phyloP scores from a whole-genome alignment of 768 basidiomycete species.

The Mrakia hoshinonis region DNA sequence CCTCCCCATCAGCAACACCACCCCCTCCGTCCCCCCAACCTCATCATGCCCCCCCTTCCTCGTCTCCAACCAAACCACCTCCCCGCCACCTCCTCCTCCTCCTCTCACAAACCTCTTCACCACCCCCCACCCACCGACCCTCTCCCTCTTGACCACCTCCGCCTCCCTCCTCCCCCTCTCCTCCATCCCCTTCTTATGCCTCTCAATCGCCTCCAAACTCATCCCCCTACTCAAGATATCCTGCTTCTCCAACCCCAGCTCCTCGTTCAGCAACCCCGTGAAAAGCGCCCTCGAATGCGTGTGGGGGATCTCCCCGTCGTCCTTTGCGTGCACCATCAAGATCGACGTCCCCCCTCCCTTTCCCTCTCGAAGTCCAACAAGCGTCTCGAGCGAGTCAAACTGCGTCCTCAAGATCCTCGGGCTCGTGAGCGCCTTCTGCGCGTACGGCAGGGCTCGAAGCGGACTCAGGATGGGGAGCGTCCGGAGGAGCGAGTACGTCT shows the following conservation, averaged over 20 bases:
- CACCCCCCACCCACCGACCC: conserved; percentile 19
- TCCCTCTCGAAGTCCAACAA: not conserved
- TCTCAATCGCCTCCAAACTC: conserved; percentile 13
- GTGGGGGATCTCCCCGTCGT: conserved; percentile 27
- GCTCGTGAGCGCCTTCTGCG: conserved; percentile 13
- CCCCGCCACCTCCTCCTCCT: not conserved
- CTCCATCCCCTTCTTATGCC: not conserved
- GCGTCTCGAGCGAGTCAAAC: conserved; percentile 19
- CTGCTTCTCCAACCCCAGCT: not conserved
- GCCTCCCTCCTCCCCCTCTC: not conserved
- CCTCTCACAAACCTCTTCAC: conserved; percentile 10
- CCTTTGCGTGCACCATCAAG: conserved; percentile 18
- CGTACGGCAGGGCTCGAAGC: conserved; percentile 11
- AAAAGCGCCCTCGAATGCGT: conserved; percentile 12
- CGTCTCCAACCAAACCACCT: conserved; percentile 26
- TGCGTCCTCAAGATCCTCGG: conserved; percentile 6
- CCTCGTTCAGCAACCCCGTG: not conserved
- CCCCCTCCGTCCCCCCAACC: conserved; percentile 25
- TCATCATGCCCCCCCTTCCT: conserved; percentile 23
- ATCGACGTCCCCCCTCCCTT: conserved; percentile 11
- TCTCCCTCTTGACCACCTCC: not conserved
- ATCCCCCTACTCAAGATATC: not conserved
- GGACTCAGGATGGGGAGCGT: conserved; percentile 25
- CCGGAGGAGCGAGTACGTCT: conserved; percentile 23
- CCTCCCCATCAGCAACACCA: conserved; percentile 7